Base-by-base conservation (phyloP, 305 asterid species). In the Fraxinus velutina region DNA sequence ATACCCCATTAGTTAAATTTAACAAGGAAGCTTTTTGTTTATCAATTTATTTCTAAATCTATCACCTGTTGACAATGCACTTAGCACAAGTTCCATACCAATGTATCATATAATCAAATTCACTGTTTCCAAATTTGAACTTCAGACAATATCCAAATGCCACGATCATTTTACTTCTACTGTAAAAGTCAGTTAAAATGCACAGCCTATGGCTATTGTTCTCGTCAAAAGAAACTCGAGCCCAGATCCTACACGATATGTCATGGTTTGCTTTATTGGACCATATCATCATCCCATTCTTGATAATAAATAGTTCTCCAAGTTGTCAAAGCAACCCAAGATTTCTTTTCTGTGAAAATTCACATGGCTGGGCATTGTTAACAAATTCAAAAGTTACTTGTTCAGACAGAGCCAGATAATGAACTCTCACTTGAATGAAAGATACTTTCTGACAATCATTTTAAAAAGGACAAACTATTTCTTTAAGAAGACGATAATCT, bases 221-320 rank as follows among this genome's bases (percentile, higher is more conserved):
- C 44, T 71, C 44, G 13, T 71, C 4, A 6, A 71, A 71, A 12
- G 44, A 71, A 71, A 71, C 24, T 30, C 76, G 17, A 32, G 13
- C 42, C n/a, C 42, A 76, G 81, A 37, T 15, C 17, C 34, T 13
- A 22, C 30, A 84, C 44, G 47, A 77, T 19, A 52, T 24, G 47
- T 10, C n/a, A 75, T 78, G 27, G n/a, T 85, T 85, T 52, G 73
- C 76, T 81, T 55, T 10, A 8, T 22, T 75, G 80, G 78, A 34
- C 36, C 30, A 81, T 78, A 47, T 52, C 30, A 79, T 30, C 77
- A 60, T 66, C 76, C 55, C 75, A 73, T 60, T 57, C 77, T 2
- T 27, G 34, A 52, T 37, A 52, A 47, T 44, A 68, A 22, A 70
- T 70, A 70, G 33, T 37, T 78, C 3, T 75, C 22, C 55, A 21